Evolutionary conservation across 768 basidiomycete genomes (phyloP), one percentile per base, ranked within the genome.

Genomic region (Cystofilobasidium capitatum): DNA sequence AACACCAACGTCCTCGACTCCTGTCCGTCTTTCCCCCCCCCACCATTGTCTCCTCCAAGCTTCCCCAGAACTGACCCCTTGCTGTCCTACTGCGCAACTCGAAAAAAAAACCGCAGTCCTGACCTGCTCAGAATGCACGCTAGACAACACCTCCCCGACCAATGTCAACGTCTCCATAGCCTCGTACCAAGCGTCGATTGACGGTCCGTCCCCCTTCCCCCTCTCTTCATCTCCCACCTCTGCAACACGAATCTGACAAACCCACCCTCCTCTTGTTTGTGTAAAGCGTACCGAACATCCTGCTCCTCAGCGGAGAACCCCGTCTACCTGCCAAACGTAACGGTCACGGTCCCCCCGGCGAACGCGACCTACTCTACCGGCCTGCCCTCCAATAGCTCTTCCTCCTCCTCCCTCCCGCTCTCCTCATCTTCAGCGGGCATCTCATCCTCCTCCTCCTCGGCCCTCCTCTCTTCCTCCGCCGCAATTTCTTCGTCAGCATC

Each of bases 91-190:
- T 33, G 37, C 58, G 31, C 33, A 33, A 20, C 40, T 40, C 58
- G 14, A 16, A 5, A 22, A 22, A 10, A 14, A 13, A 16, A 10
- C 6, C 2, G 3, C 31, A 66, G 65, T 66, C 47, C 24, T 61
- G 33, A 26, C 60, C 26, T 67, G 66, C 66, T 62, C 66, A 17
- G 66, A 67, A 24, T 67, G 66, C 31, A 67, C 66, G 16, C 59
- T 67, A 10, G 39, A 24, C 7, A 31, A 20, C 16, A 57, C 59
- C 17, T 29, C 40, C 29, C 66, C 59, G 33, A 8, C 66, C 35
- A 44, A 67, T 26, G 35, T 67, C 42, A 67, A 67, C 33, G 26
- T 35, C 9, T 62, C 59, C 4, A 62, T 67, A 16, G 59, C 60
- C 36, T 62, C 59, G 20, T 67, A 67, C 39, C 66, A 67, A 39